Base-by-base conservation (phyloP, 2,329 filamentous ascomycete genomes). In the Chalaropsis ovoidea region DNA sequence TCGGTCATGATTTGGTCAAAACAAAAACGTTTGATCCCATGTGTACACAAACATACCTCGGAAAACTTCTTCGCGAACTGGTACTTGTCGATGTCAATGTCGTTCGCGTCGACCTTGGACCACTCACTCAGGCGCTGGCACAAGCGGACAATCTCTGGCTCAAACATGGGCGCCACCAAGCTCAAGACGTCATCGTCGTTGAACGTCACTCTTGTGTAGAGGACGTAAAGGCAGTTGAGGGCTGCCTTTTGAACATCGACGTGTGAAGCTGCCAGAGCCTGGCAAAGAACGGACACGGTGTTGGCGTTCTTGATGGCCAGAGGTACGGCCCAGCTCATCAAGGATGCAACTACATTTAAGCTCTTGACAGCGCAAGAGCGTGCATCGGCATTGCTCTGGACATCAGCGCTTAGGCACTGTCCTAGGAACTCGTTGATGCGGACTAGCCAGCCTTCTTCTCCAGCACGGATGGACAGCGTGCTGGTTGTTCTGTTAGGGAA, bases 81-180 rank as follows among this genome's bases (percentile, higher is more conserved):
- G 73, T 99, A 97, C 73, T 91, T 95, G 72, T 91, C 87, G 71
- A 96, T 90, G 70, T 96, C 89, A 67, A 96, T 85, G 70, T 96
- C 87, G 67, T 89, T 83, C 2, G 90, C 83, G 69, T 91, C 87
- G 54, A 93, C 86, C 11, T 85, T 76, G 3, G 90, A 89, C 88
- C 89, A 94, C 68, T 87, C 84, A 71, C 90, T 91, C 13, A 96
- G 80, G 67, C 86, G 83, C 68, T 82, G 83, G 70, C 92, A 84
- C 7, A 95, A 80, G 45, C 82, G 80, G 52, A 95, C 82, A 68
- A 86, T 88, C 66, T 85, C 80, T n/a, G 80, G 78, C 68, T 83
- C 83, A 72, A 91, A 95, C 79, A 94, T 88, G 64, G 90, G 87
- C 70, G 86, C 87, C 62, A 93, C 86, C 2, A 95, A 82, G 67